These are phyloP conservation scores for Epichloe brachyelytri DNA, from an alignment of 2,329 filamentous ascomycete genomes.

Conservation along the genomic window DNA sequence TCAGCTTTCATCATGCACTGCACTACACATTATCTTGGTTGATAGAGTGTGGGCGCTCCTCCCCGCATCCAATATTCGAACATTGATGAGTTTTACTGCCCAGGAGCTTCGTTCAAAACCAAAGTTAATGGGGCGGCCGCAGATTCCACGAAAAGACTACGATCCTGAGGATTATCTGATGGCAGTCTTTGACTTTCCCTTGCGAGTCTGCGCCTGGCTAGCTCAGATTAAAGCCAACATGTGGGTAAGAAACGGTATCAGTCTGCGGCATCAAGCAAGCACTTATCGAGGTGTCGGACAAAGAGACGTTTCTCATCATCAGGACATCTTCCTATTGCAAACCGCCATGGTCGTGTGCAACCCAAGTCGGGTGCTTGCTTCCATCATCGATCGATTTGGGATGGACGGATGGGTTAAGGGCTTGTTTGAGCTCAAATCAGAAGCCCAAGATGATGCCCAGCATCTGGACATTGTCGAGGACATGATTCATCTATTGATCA, in stretches of 20 bases:
- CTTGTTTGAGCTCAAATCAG: conserved; percentile 57
- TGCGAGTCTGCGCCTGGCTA: conserved; percentile 90
- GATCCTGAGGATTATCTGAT: conserved; percentile 68
- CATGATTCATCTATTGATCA: conserved; percentile 85
- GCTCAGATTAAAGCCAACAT: conserved; percentile 97
- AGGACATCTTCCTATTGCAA: conserved; percentile 89
- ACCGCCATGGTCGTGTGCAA: conserved; percentile 80
- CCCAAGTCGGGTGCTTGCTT: conserved; percentile 70
- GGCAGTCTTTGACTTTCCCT: conserved; percentile 80
- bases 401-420: conserved; percentile 80
- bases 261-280: conserved; percentile 84
- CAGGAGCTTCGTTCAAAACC: conserved; percentile 56
- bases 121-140: conserved; percentile 45
- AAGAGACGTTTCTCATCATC: conserved; percentile 83
- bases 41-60: conserved; percentile 78
- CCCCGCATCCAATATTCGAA: conserved; percentile 50
- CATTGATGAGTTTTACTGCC: conserved; percentile 58
- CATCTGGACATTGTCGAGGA: conserved; percentile 91
- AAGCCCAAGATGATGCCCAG: conserved; percentile 73
- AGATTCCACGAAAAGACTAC: conserved; percentile 43
- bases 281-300: conserved; percentile 85
- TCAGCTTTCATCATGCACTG: conserved; percentile 94
- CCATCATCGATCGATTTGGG: conserved; percentile 83
- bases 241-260: conserved; percentile 97
- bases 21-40: conserved; percentile 97